A percentile compares a stretch with the other conserved stretches of the same genome.
Evolutionary conservation across 768 basidiomycete genomes (phyloP).

Genomic region (Tricholoma bakamatsutake): DNA sequence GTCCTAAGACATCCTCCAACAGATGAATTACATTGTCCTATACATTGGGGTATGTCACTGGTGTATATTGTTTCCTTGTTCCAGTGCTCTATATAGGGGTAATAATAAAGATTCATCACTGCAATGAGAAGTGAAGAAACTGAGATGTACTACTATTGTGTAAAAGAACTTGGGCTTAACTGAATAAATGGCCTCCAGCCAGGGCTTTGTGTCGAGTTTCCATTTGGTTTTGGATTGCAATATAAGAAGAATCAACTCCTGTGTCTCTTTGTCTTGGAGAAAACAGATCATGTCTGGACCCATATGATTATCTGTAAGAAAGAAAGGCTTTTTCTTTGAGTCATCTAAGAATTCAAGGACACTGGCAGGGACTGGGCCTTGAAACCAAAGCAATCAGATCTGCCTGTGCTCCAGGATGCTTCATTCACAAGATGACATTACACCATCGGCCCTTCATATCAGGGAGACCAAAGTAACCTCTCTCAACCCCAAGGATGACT

Average conservation of each 20-base stretch:
- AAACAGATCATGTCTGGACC: constrained; percentile 11
- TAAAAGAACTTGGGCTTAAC: too few relatives aligned
- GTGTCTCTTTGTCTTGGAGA: too few relatives aligned
- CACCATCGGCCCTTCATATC: constrained; percentile 4
- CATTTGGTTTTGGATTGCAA: too few relatives aligned
- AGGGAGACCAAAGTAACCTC: constrained; percentile 3
- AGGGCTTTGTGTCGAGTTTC: constrained; percentile 2
- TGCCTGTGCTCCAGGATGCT: constrained; percentile 10
- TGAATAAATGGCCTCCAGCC: constrained; percentile 4
- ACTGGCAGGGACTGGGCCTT: constrained; percentile 5
- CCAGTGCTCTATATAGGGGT: too few relatives aligned
- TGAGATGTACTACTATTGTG: constrained; percentile 1
- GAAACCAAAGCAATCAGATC: not conserved
- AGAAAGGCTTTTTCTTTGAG: too few relatives aligned
- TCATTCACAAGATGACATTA: constrained; percentile 3
- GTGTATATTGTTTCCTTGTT: too few relatives aligned
- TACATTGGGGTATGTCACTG: constrained; percentile 4
- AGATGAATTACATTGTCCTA: constrained; percentile 1
- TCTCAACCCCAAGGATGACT: constrained; percentile 2
- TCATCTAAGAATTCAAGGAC: constrained; percentile 3
- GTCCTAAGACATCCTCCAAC: constrained; percentile 4
- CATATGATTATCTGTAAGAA: constrained; percentile 11
- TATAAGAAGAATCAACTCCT: too few relatives aligned
- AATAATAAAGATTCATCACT: too few relatives aligned
- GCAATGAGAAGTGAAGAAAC: not conserved